Base-by-base conservation (phyloP, 2,329 filamentous ascomycete genomes). In the Fusarium redolens region DNA sequence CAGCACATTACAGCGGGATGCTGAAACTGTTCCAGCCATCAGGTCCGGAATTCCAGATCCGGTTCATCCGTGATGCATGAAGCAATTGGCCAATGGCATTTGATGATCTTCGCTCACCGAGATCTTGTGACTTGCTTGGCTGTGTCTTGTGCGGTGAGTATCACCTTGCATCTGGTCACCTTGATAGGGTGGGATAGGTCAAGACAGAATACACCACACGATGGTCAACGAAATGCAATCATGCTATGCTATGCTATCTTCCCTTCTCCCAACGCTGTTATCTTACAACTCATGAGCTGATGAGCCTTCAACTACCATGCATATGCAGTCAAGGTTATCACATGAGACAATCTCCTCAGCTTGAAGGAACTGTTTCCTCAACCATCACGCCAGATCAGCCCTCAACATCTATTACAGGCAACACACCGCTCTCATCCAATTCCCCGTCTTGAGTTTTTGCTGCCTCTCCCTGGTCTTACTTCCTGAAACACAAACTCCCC, bases 11-110 rank as follows among this genome's bases (percentile, higher is more conserved):
- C 48, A 60, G 22, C 64, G 58, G 66, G 73, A 63, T 68, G 64
- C 64, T 69, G 57, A 57, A 64, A 52, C 51, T 54, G 67, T 77
- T 74, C 75, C 75, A 77, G 72, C 65, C 72, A 56, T 68, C 72
- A 76, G 75, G 75, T 69, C 72, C 75, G 75, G 75, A 68, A 68
- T 77, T 68, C 75, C 75, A 75, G 66, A 77, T 77, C 75, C 75
- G 75, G 73, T 40, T 48, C 66, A 72, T 75, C 75, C 75, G 75
- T 62, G 52, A 57, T 60, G 56, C 55, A 57, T 50, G 44, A 45
- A 30, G 25, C 55, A 74, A 76, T 76, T 76, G 74, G 62, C 74
- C 74, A 76, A 75, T 75, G 22, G 30, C 35, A 47, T 35, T n/a
- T 47, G 20, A 61, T 41, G 52, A 59, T 66, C 38, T 37, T 37